phyloP scores from a whole-genome alignment of 805 yeast species.

The Cyberlindnera euphorbiae region DNA sequence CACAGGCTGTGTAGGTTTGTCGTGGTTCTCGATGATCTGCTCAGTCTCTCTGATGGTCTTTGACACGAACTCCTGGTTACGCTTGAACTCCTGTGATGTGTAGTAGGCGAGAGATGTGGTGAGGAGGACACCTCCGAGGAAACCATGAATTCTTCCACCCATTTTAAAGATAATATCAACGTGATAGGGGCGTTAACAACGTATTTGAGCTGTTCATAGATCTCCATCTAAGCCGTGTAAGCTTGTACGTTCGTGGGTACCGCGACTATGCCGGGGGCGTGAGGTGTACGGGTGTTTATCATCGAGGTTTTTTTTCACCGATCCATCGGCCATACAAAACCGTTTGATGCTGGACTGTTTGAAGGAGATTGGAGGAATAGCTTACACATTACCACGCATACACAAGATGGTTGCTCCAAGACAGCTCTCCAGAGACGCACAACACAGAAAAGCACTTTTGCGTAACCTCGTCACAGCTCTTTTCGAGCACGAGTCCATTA shows the following conservation, averaged over 20 bases:
- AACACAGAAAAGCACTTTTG: constrained; percentile 40
- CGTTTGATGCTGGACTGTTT: no score
- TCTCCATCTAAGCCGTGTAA: no score
- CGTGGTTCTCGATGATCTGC: constrained; percentile 47
- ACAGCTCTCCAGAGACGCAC: constrained; percentile 22
- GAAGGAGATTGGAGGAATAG: background rate
- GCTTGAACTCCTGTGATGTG: constrained; percentile 51
- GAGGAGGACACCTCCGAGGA: constrained; percentile 57
- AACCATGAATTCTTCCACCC: constrained; percentile 52
- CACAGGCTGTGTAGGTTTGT: constrained; percentile 37
- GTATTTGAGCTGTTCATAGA: background rate
- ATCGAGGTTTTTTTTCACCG: constrained; percentile 2
- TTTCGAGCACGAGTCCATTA: constrained; percentile 64
- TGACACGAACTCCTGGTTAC: constrained; percentile 42
- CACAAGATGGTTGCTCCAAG: constrained; percentile 23
- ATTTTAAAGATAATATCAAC: constrained; percentile 16
- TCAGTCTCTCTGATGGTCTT: constrained; percentile 43
- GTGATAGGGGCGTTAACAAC: no score
- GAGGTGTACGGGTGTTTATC: constrained; percentile 12
- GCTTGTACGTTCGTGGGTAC: no score
- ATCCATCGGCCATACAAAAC: background rate
- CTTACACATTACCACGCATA: no score
- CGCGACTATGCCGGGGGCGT: background rate
- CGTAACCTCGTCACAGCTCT: constrained; percentile 64
- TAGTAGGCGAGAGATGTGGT: constrained; percentile 60